Base-by-base conservation (phyloP, 164 flowering plant species). In the Vitis riparia region DNA sequence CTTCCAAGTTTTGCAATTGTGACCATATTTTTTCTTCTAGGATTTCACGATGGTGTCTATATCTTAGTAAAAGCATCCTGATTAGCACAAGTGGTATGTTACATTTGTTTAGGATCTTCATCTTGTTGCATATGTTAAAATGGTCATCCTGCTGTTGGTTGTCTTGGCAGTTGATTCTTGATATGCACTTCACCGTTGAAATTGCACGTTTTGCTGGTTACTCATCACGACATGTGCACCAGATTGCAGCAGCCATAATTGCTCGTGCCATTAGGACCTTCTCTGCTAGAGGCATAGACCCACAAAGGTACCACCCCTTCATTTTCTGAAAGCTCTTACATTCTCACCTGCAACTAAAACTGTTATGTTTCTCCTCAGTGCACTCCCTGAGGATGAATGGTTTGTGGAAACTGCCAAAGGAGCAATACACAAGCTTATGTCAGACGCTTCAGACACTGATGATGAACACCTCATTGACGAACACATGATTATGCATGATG, bases 341-440 rank as follows among this genome's bases (percentile, higher is more conserved):
- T 6, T 47, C 7, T 65, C 15, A 29, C 17, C 16, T 50, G 23
- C 55, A 47, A 60, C n/a, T 60, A 37, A 56, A 61, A 14, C 52
- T 19, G 50, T 9, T 8, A 57, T 12, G 44, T 50, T 27, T 69
- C 51, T 57, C 55, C 47, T 3, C 66, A 95, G 98, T 79, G 87
- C 89, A 17, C 95, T 96, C 37, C 95, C 91, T 2, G 92, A 88
- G 81, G 97, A 93, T 72, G 97, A 93, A 75, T 96, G 99, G 97
- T 93, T 93, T 76, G 86, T 81, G 7, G 91, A 90, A 55, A 80
- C 97, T 47, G 97, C 99, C 13, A 93, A 93, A 73, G 78, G 89
- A 8, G 94, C 98, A 14, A 90, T 96, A 75, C 82, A 85, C 83
- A 89, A 87, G 77, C 91, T 95, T 69, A 80, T 95, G 2, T 88